phyloP scores from a whole-genome alignment of 371 early-diverging fungal genomes.

The Mortierella sp. region DNA sequence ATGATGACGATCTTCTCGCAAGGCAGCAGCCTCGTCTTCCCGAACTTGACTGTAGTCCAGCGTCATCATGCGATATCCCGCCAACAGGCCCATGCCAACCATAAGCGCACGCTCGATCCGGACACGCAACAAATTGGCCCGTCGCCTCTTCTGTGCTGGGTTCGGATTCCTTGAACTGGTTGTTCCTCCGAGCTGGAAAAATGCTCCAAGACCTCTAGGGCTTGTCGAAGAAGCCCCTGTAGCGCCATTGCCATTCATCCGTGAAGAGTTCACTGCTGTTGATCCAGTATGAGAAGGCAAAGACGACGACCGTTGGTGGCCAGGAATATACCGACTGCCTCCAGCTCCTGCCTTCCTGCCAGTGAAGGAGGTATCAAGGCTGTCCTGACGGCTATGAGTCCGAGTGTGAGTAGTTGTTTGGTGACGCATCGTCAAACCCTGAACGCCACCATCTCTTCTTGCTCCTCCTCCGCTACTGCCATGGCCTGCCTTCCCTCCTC shows the following conservation, averaged over 20 bases:
- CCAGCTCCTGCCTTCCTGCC: neutral
- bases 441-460: constrained; percentile 1
- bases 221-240: neutral
- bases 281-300: neutral
- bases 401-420: constrained; percentile 1
- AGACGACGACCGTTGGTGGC: constrained; percentile 1
- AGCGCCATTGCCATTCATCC: neutral
- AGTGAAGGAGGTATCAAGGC: neutral
- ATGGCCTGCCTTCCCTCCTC: neutral
- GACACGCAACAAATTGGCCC: constrained; percentile 47
- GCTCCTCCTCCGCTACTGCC: constrained; percentile 12
- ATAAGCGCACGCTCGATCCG: constrained; percentile 54
- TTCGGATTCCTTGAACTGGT: neutral
- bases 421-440: constrained; percentile 11
- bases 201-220: neutral
- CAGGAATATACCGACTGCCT: neutral
- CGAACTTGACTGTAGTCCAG: constrained; percentile 30
- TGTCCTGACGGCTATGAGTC: constrained; percentile 5
- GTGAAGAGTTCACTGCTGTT: neutral
- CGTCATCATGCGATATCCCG: constrained; percentile 55
- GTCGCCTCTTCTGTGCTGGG: constrained; percentile 36
- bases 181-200: constrained; percentile 1
- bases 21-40: neutral
- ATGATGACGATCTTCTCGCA: constrained; percentile 4
- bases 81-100: constrained; percentile 52